These are phyloP conservation scores for Dryadomyces sulphureus DNA, from an alignment of 2,329 filamentous ascomycete genomes.

Conservation along the genomic window DNA sequence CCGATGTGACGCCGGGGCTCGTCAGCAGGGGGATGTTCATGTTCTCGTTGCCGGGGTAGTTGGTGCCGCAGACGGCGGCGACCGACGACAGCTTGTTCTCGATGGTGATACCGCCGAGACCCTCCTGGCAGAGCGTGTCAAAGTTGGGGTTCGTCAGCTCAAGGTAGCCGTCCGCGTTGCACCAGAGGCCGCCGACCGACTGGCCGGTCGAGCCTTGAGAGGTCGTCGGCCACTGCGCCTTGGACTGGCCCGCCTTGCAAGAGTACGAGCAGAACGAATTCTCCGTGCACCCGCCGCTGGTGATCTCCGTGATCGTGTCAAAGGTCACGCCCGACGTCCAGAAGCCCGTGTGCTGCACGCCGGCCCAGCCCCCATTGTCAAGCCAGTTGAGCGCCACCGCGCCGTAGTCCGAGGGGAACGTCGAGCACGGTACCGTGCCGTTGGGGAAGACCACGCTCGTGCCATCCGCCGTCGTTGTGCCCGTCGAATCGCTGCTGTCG, in stretches of 20 bases:
- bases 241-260: slow-evolving; percentile 83
- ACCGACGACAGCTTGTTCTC: slow-evolving; percentile 55
- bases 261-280: slow-evolving; percentile 80
- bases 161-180: slow-evolving; percentile 58
- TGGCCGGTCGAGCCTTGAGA: slow-evolving; percentile 66
- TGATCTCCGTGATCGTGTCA: slow-evolving; percentile 48
- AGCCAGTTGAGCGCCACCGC: slow-evolving; percentile 57
- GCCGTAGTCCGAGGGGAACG: slow-evolving; percentile 72
- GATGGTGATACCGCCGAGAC: slow-evolving; percentile 55
- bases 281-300: slow-evolving; percentile 43
- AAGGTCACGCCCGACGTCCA: slow-evolving; percentile 40
- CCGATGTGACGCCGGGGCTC: slow-evolving; percentile 39
- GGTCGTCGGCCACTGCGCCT: slow-evolving; percentile 67
- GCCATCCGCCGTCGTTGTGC: slow-evolving; percentile 22
- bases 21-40: slow-evolving; percentile 69
- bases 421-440: slow-evolving; percentile 52
- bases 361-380: slow-evolving; percentile 59
- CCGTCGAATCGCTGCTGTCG: neutral
- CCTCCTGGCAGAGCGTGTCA: slow-evolving; percentile 59
- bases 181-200: slow-evolving; percentile 79
- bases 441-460: slow-evolving; percentile 59
- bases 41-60: slow-evolving; percentile 84
- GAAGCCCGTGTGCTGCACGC: slow-evolving; percentile 50
- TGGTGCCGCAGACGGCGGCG: slow-evolving; percentile 78
- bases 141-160: slow-evolving; percentile 56